Evolutionary conservation across 2,329 filamentous ascomycete genomes (phyloP), one percentile per base, ranked within the genome.

Genomic region (Apiospora sp.): DNA sequence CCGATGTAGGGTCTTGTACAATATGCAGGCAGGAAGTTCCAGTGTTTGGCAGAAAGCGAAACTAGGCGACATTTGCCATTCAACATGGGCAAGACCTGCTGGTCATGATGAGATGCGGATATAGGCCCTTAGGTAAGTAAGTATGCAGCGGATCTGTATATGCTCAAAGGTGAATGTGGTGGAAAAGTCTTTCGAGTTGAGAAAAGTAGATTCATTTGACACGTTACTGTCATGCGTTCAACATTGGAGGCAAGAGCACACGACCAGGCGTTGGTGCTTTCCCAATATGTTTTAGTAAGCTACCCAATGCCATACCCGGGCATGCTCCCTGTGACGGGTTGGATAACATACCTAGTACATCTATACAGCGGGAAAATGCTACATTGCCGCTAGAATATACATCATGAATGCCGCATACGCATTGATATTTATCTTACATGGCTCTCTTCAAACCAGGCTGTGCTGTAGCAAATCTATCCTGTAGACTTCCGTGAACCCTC

Each of bases 401-500:
- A 34, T n/a, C 1, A 41, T 24, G n/a, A 51, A 41, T 34, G 22
- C 58, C 34, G 10, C 34, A n/a, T 8, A 41, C 41, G 30, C 34
- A 41, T n/a, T 41, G 58, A 2, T 13, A 8, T n/a, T 37, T 37
- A 64, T 64, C 34, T 64, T 24, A 41, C 30, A 64, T 41, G 34
- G 58, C 6, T 12, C 30, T 41, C 34, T 8, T 41, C 16, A 37
- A 41, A 19, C 54, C 19, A 37, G 19, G 19, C 54, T 37, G 37
- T 46, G 46, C 16, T 46, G 67, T 58, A 13, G 58, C 71, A 14
- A 71, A 16, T 44, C 68, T 37, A 51, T 75, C 44, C 76, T 76
- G 16, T 74, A 30, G 30, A n/a, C 58, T 64, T 64, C n/a, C 10
- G 19, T 41, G 13, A 34, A n/a, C 22, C 34, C 34, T 64, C 22